Conservation (phyloP, 2,329 filamentous ascomycete species). For the Cladosporium sp. region DNA sequence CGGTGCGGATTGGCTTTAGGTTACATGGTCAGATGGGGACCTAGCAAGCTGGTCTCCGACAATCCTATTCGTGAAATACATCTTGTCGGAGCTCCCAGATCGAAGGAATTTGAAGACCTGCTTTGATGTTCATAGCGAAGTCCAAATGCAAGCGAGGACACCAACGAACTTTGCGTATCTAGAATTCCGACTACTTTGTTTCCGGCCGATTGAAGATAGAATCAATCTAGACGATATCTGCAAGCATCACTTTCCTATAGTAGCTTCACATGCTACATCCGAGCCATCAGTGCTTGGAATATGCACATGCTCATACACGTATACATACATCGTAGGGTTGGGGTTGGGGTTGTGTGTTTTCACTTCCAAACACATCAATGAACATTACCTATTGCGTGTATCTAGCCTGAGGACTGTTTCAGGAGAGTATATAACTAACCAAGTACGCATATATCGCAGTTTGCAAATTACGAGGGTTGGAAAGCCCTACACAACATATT, state of each 20-base stretch:
- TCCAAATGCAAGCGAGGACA: no score
- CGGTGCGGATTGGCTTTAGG: conserved; percentile 9
- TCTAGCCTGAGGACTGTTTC: neutral
- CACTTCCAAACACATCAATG: neutral
- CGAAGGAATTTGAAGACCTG: no score
- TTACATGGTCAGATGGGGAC: neutral
- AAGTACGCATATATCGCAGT: neutral
- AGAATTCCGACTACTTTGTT: no score
- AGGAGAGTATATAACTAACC: neutral
- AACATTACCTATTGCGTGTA: neutral
- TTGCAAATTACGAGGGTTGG: neutral
- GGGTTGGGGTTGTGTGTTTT: neutral
- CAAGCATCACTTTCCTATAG: neutral
- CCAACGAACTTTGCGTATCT: no score
- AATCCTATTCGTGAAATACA: no score
- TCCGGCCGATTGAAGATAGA: no score
- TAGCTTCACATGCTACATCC: neutral
- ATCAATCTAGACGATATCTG: neutral
- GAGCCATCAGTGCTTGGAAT: neutral
- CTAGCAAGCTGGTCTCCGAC: no score
- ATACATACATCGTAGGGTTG: neutral
- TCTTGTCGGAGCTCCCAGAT: no score
- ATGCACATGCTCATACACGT: neutral
- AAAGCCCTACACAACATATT: neutral
- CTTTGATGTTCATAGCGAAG: no score